A percentile compares a stretch with the other conserved stretches of the same genome.
phyloP scores from a whole-genome alignment of 768 basidiomycete species.

The Pilatotrama ljubarskyi region DNA sequence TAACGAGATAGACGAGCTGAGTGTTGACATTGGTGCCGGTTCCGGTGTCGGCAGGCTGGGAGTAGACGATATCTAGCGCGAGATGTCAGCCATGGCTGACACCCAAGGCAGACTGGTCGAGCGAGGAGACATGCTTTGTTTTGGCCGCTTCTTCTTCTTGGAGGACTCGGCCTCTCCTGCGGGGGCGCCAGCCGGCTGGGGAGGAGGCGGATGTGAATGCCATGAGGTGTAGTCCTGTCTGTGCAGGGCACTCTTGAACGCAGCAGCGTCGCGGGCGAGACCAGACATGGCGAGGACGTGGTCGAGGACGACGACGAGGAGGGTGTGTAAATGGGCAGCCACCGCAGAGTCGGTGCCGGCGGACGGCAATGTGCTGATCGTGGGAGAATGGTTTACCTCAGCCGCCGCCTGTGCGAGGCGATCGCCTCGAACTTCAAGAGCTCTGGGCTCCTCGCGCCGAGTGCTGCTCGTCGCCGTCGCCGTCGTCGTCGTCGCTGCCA shows the following conservation, averaged over 20 bases:
- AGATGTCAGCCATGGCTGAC: conserved; percentile 21
- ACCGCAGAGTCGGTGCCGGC: background rate
- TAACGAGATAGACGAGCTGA: conserved; percentile 82
- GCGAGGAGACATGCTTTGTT: conserved; percentile 51
- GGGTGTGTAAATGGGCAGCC: background rate
- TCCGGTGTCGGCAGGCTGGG: conserved; percentile 86
- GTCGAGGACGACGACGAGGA: conserved; percentile 1
- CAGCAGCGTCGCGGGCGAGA: conserved; percentile 67
- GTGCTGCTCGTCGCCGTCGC: background rate
- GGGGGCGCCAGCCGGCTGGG: conserved; percentile 31
- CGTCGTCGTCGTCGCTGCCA: conserved; percentile 20
- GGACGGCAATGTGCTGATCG: background rate
- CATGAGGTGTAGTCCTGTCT: conserved; percentile 73
- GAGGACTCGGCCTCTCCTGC: conserved; percentile 50
- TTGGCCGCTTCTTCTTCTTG: conserved; percentile 59
- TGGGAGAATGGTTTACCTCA: background rate
- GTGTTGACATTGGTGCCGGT: conserved; percentile 82
- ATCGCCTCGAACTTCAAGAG: no score
- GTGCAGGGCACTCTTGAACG: conserved; percentile 65
- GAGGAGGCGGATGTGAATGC: conserved; percentile 63
- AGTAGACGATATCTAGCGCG: conserved; percentile 69
- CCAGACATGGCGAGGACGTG: conserved; percentile 51
- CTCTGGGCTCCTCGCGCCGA: background rate
- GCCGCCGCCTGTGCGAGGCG: conserved; percentile 4
- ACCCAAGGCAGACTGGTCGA: conserved; percentile 25